A percentile compares a stretch with the other conserved stretches of the same genome.
Conservation (phyloP, 768 basidiomycete species). For the Arthromyces matolae region DNA sequence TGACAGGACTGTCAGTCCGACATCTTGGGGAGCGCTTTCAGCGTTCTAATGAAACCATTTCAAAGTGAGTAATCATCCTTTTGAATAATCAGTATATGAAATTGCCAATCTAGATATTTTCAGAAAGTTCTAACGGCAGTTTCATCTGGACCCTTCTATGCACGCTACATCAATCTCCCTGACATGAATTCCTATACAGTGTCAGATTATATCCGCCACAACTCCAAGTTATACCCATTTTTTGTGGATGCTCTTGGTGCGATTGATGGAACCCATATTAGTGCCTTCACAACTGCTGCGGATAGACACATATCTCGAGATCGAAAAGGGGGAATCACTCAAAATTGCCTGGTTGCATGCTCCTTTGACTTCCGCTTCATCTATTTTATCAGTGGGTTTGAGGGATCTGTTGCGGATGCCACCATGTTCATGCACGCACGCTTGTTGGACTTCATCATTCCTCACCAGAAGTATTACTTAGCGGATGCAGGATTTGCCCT, state of each 20-base stretch:
- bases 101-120: slow-evolving; percentile 9
- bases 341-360: slow-evolving; percentile 28
- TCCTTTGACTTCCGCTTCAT: slow-evolving; percentile 24
- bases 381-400: slow-evolving; percentile 28
- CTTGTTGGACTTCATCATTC: slow-evolving; percentile 21
- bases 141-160: slow-evolving; percentile 16
- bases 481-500: slow-evolving; percentile 33
- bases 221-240: slow-evolving; percentile 24
- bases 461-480: slow-evolving; percentile 30
- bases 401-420: slow-evolving; percentile 25
- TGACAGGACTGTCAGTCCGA: slow-evolving; percentile 17
- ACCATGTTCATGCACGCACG: slow-evolving; percentile 22
- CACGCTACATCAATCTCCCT: slow-evolving; percentile 12
- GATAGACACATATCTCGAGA: slow-evolving; percentile 5
- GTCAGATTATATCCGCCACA: slow-evolving; percentile 10
- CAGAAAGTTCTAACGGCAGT: background rate
- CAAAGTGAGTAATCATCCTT: slow-evolving; percentile 15
- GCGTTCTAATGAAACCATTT: slow-evolving; percentile 26
- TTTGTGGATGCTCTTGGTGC: slow-evolving; percentile 22
- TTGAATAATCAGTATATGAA: background rate
- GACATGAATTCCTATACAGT: slow-evolving; percentile 1
- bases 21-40: slow-evolving; percentile 28
- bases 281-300: slow-evolving; percentile 6
- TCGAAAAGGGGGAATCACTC: slow-evolving; percentile 19
- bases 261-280: slow-evolving; percentile 19